Evolutionary conservation across 805 yeast species (phyloP), one percentile per base, ranked within the genome.

Genomic region (Saccharomycopsis selenospora): DNA sequence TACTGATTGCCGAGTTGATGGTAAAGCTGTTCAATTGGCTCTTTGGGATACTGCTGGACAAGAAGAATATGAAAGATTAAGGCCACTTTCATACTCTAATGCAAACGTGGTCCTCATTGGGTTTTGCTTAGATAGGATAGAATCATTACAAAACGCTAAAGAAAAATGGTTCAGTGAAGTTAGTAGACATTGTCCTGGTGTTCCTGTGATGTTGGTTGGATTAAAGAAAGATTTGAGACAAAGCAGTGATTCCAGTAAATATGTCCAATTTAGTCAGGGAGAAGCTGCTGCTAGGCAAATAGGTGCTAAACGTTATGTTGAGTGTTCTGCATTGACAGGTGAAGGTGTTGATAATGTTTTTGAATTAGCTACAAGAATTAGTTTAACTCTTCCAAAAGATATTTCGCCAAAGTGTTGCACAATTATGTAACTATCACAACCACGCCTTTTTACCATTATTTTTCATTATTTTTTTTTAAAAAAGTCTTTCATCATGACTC

Each of bases 11-110:
- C 71, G 95, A 50, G 95, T 90, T 17, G 97, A 89, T 60, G 96
- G 96, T 3, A 89, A 88, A 56, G 84, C 93, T 13, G 95, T 89
- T 3, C 83, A 88, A 54, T 66, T 89, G 48, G 90, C 95, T 1
- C 67, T 89, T 23, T 89, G 97, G 96, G 97, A 89, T 62, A 89
- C 96, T 1, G 96, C 97, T 3, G 97, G 97, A 2, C 96, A 89
- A 66, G 97, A 89, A 67, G 97, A 89, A 65, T 89, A 89, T 62
- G 96, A 89, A 57, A 69, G 96, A 51, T 69, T 90, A 50, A 76
- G 96, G 53, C 96, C 96, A 0, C 69, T 90, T 55, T 84, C 95
- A 20, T 90, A 90, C 60, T 77, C 90, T 8, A 83, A 86, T 58
- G 95, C 96, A 2, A 85, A 90, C 63, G 85, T 86, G 48, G 82